phyloP scores from a whole-genome alignment of 768 basidiomycete genomes.

The Candolleomyces eurysporus region DNA sequence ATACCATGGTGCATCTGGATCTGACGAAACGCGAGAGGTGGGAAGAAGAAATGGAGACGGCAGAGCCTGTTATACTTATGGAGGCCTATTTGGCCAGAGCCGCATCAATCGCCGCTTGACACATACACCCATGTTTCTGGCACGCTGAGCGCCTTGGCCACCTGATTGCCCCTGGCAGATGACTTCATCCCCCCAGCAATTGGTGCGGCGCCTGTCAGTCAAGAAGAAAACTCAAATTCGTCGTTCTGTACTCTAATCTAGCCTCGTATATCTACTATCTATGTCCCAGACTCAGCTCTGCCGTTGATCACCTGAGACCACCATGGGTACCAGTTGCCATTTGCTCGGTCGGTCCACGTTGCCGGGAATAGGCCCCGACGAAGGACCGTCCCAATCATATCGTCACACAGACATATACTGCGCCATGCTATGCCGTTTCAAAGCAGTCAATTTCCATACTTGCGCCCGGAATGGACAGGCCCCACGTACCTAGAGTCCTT shows the following conservation, averaged over 20 bases:
- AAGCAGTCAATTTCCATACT: constrained; percentile 9
- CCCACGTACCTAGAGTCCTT: constrained; percentile 46
- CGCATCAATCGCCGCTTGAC: too few relatives aligned
- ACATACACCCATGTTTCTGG: too few relatives aligned
- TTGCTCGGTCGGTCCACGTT: not conserved
- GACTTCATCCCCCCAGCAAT: not conserved
- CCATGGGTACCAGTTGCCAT: not conserved
- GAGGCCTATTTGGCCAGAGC: not conserved
- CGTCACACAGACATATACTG: constrained; percentile 75
- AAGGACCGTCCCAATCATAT: not conserved
- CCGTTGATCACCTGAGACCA: not conserved
- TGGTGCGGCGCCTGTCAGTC: not conserved
- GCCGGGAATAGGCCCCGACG: not conserved
- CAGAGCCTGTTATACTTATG: not conserved
- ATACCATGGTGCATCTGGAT: constrained; percentile 9
- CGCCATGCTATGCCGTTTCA: constrained; percentile 54
- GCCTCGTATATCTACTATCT: not conserved
- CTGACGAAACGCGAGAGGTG: not conserved
- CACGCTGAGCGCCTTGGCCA: not conserved
- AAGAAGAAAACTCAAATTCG: too few relatives aligned
- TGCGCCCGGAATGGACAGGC: not conserved
- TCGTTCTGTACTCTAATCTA: not conserved
- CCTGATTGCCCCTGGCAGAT: constrained; percentile 10
- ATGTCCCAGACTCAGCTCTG: not conserved
- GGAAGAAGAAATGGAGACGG: not conserved